Conservation (phyloP, 2,329 filamentous ascomycete species). For the Diplocarpon mali region DNA sequence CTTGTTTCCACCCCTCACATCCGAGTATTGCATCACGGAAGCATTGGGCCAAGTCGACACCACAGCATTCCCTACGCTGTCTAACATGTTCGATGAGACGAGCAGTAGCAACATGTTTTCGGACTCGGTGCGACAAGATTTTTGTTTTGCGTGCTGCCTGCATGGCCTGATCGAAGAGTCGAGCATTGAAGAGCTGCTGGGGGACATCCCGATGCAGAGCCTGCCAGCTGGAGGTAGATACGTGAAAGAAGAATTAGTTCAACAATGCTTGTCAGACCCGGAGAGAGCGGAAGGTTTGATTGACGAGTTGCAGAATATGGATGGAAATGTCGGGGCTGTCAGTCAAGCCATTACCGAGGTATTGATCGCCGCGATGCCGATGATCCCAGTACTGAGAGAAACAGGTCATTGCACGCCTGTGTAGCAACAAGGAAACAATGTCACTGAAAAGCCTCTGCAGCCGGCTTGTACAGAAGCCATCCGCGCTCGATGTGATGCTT, state of each 20-base stretch:
- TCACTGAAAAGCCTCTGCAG: constrained; percentile 65
- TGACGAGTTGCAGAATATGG: constrained; percentile 75
- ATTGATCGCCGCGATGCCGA: not conserved
- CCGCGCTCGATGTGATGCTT: constrained; percentile 62
- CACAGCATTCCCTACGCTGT: constrained; percentile 52
- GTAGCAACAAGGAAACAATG: constrained; percentile 65
- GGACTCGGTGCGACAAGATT: constrained; percentile 64
- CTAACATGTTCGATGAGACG: constrained; percentile 50
- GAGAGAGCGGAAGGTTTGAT: constrained; percentile 68
- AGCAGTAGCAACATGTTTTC: constrained; percentile 42
- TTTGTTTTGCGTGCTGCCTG: constrained; percentile 81
- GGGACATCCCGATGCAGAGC: constrained; percentile 73
- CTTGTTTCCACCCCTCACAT: constrained; percentile 46
- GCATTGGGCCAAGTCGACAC: constrained; percentile 52
- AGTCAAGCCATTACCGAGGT: constrained; percentile 64
- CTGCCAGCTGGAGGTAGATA: constrained; percentile 65
- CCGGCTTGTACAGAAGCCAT: constrained; percentile 60
- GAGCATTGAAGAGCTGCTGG: constrained; percentile 68
- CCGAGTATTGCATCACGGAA: constrained; percentile 55
- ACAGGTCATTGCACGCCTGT: constrained; percentile 58
- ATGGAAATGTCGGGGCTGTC: constrained; percentile 82
- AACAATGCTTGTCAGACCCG: constrained; percentile 65
- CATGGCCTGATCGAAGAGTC: constrained; percentile 73
- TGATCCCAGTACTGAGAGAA: constrained; percentile 9
- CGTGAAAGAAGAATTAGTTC: constrained; percentile 65